Base-by-base conservation (phyloP, 2,329 filamentous ascomycete species). In the Xylariaceae sp. region DNA sequence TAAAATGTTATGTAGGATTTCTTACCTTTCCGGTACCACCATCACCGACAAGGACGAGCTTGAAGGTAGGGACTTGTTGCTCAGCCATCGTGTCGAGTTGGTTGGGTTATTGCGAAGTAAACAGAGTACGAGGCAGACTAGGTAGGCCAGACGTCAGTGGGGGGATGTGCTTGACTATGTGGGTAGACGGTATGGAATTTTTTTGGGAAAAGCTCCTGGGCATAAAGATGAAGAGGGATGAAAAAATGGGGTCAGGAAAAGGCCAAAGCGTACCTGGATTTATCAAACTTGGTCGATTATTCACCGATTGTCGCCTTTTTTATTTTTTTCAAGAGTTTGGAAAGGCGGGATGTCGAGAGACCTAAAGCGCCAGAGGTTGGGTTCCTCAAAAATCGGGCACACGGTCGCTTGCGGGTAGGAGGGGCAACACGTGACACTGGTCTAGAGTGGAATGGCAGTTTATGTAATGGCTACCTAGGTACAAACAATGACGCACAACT, bases 21-120 rank as follows among this genome's bases (percentile, higher is more conserved):
- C 87, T 79, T 79, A 96, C 95, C 93, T 99, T 99, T 82, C 95
- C 95, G 73, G 95, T 99, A 86, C 95, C 95, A 80, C 95, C 95
- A 77, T 99, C 95, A 78, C 95, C 95, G 74, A 99, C 95, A 81
- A 99, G 91, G 77, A 99, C 95, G 73, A 99, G 91, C 91, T 99
- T 99, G 89, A 99, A 99, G 78, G 91, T 96, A 67, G 93, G 91
- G 67, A 81, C 72, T 62, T 67, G 66, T 65, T 76, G 71, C 75
- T 76, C 69, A 79, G 89, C 85, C 90, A 95, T 96, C 71, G 59
- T 79, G 71, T 77, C 70, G 40, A 57, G 72, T 65, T 45, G 26
- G 20, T 44, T 48, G 63, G 66, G 68, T 66, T 69, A 57, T 58
- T 52, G 59, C 61, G 72, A 74, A 74, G 75, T 77, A 78, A 79